Evolutionary conservation across 1,284 basidiomycete genomes (phyloP), one percentile per base, ranked within the genome.

Genomic region (Gymnopus androsaceus): DNA sequence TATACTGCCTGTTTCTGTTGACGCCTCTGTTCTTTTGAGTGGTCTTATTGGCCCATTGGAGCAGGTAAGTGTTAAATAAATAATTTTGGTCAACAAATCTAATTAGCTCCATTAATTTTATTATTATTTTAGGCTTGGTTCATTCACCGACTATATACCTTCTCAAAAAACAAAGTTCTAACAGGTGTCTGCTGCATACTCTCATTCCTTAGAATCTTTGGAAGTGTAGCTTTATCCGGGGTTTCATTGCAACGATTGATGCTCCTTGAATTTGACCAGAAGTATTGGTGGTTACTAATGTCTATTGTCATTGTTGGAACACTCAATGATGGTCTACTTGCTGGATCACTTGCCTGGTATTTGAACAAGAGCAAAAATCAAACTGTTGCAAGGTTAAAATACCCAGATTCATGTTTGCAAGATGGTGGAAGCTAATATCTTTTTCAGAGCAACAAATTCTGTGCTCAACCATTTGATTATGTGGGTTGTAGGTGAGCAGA

Each of bases 241-340:
- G 30, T 49, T 2, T 37, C 45, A n/a, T 31, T 55, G 17, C 46
- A 55, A 15, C 34, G 45, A 37, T 34, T 41, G 27, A 30, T 21
- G 19, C 9, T 55, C 11, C n/a, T 34, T 5, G 45, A 30, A 12
- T 55, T 38, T 33, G 48, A 40, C n/a, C 33, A n/a, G 19, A 2
- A 34, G 3, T 55, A 37, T 25, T 41, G 54, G 46, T 55, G 54
- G 54, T 19, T 55, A 17, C 28, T 47, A 17, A 42, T 37, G 19
- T 38, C 14, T n/a, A 41, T 47, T 27, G 33, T 54, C 33, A 21
- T 40, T 12, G n/a, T 54, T 21, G 31, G 44, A 12, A 19, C 53
- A 17, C 21, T 19, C 9, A 54, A 44, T 38, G 53, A 54, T 34
- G 25, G 49, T 30, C 36, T 49, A 21, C 30, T 55, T 9, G 54